Base-by-base conservation (phyloP, 2,329 filamentous ascomycete species). In the Gnomoniopsis sp. region DNA sequence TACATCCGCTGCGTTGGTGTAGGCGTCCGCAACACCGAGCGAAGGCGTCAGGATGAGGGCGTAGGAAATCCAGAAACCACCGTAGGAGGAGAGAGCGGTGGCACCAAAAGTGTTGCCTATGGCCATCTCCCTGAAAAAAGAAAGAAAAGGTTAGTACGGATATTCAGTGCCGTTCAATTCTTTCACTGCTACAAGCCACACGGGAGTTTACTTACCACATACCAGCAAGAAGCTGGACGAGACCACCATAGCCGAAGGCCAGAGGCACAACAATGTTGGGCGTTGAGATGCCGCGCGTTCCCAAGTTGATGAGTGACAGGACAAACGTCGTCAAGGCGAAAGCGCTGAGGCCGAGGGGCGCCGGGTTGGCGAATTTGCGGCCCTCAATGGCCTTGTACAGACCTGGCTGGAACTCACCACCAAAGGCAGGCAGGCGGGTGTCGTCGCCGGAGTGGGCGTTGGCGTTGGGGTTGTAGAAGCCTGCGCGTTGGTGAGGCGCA, bases 61-160 rank as follows among this genome's bases (percentile, higher is more conserved):
- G 67, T 90, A 89, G 14, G 83, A 79, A 68, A 93, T 83, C 90
- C 90, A 93, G 81, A 93, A 93, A 63, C 89, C 89, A 66, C 90
- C 90, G 69, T 90, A 93, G 0, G 89, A 93, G 11, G 88, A 90
- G 58, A 93, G 77, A 21, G 90, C 89, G 23, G 89, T 93, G 54
- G 89, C 90, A 79, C 89, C 89, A 65, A 93, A 93, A 12, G 90
- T 93, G 79, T 93, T 93, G 58, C 89, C 90, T n/a, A 90, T 81
- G 38, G 89, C 89, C 84, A 93, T 90, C 77, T 93, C 90, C 89
- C 88, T 91, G 63, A 6, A 36, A 66, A 30, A 66, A n/a, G n/a
- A n/a, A n/a, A n/a, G n/a, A n/a, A n/a, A n/a, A n/a, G n/a, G n/a
- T n/a, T n/a, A n/a, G n/a, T n/a, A n/a, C n/a, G n/a, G n/a, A n/a